These are phyloP conservation scores for Cordyceps sp. DNA, from an alignment of 2,329 filamentous ascomycete genomes.

Conservation along the genomic window DNA sequence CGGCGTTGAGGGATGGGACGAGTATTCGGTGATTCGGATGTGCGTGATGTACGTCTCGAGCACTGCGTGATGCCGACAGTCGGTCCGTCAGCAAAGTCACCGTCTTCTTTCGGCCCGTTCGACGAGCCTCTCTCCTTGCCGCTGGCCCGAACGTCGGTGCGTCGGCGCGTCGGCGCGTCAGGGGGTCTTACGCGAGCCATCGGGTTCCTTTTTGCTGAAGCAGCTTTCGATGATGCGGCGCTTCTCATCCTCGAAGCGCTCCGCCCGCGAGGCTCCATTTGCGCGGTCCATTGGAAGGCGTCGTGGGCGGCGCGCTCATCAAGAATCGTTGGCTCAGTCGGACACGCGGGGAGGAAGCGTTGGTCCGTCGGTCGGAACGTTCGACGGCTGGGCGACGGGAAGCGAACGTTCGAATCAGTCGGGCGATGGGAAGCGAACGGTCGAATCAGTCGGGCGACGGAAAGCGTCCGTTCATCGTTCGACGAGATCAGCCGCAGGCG, in stretches of 20 bases:
- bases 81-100: too few relatives aligned
- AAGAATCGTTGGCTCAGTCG: constrained; percentile 3
- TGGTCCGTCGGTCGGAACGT: background rate
- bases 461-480: too few relatives aligned
- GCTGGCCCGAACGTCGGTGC: too few relatives aligned
- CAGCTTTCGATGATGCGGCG: constrained; percentile 85
- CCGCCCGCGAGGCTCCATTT: constrained; percentile 36
- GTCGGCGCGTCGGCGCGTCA: background rate
- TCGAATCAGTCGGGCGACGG: background rate
- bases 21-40: constrained; percentile 79
- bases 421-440: background rate
- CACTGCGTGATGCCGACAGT: too few relatives aligned
- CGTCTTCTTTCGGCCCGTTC: too few relatives aligned
- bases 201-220: constrained; percentile 76
- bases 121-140: too few relatives aligned
- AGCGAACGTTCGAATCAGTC: background rate
- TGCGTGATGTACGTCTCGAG: constrained; percentile 94
- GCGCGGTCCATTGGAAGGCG: constrained; percentile 19
- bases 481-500: too few relatives aligned
- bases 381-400: background rate
- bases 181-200: constrained; percentile 60
- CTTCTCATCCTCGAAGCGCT: constrained; percentile 95
- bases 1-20: constrained; percentile 63
- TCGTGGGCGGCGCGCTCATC: constrained; percentile 4
- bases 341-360: background rate